These are phyloP conservation scores for Takashimella koratensis DNA, from an alignment of 1,284 basidiomycete genomes.

Conservation along the genomic window DNA sequence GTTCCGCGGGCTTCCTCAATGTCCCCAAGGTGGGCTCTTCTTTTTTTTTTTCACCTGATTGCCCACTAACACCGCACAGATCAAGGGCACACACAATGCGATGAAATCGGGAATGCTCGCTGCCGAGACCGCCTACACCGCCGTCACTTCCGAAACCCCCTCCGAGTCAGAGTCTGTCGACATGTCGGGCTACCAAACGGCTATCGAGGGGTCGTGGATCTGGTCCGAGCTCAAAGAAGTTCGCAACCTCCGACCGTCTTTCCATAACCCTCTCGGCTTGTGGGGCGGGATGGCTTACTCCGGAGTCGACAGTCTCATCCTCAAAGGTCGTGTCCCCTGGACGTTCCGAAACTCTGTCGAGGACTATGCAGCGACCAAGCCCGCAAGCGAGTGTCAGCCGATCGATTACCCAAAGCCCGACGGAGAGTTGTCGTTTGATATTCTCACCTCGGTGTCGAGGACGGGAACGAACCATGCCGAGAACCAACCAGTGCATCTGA, in stretches of 20 bases:
- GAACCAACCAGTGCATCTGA: slow-evolving; percentile 88
- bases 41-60: background rate
- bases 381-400: slow-evolving; percentile 65
- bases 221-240: slow-evolving; percentile 86
- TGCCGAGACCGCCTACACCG: slow-evolving; percentile 78
- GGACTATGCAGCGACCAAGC: slow-evolving; percentile 73
- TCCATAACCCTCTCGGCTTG: slow-evolving; percentile 78
- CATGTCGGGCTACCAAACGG: slow-evolving; percentile 71
- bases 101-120: slow-evolving; percentile 99
- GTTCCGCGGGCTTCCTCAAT: slow-evolving; percentile 94
- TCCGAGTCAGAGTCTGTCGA: slow-evolving; percentile 52
- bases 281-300: slow-evolving; percentile 88
- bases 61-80: slow-evolving; percentile 48
- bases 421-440: slow-evolving; percentile 88
- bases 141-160: slow-evolving; percentile 49
- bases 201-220: slow-evolving; percentile 79
- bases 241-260: slow-evolving; percentile 87
- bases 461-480: slow-evolving; percentile 97
- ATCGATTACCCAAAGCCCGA: slow-evolving; percentile 90
- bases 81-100: slow-evolving; percentile 99
- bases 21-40: slow-evolving; percentile 63
- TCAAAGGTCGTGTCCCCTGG: slow-evolving; percentile 87
- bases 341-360: slow-evolving; percentile 71
- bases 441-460: slow-evolving; percentile 83
- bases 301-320: slow-evolving; percentile 79